Conservation (phyloP, 768 basidiomycete species). For the Leccinum sublutescens region DNA sequence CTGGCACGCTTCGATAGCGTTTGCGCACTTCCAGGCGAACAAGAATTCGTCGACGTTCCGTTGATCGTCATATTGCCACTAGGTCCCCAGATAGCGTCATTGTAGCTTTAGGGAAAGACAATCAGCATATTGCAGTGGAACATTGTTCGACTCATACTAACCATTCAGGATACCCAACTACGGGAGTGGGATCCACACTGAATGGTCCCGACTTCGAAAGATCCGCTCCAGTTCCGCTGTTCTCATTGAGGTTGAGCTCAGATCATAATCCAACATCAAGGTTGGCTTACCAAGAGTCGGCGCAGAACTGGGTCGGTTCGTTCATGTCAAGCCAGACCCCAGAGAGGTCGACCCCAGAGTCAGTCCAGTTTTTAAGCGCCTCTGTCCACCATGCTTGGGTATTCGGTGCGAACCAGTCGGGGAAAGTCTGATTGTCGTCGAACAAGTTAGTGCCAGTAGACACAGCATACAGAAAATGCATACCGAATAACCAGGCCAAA, state of each 20-base stretch:
- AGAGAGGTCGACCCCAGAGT: slow-evolving; percentile 52
- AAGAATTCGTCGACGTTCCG: slow-evolving; percentile 54
- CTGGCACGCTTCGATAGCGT: slow-evolving; percentile 39
- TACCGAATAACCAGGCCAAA: slow-evolving; percentile 80
- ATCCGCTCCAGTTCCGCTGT: slow-evolving; percentile 51
- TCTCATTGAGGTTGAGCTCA: slow-evolving; percentile 1
- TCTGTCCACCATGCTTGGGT: slow-evolving; percentile 62
- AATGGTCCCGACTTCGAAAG: slow-evolving; percentile 58
- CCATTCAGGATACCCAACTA: slow-evolving; percentile 71
- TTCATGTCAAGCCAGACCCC: slow-evolving; percentile 76
- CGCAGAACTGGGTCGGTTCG: slow-evolving; percentile 63
- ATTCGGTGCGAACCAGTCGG: slow-evolving; percentile 59
- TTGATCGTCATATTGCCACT: slow-evolving; percentile 77
- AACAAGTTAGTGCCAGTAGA: background rate
- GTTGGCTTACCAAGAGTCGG: slow-evolving; percentile 49
- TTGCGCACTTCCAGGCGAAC: slow-evolving; percentile 15
- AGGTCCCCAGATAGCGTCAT: slow-evolving; percentile 56
- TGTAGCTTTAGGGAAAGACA: slow-evolving; percentile 44
- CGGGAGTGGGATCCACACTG: slow-evolving; percentile 44
- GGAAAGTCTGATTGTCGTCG: slow-evolving; percentile 43
- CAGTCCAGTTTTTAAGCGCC: slow-evolving; percentile 53
- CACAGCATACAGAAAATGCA: slow-evolving; percentile 22
- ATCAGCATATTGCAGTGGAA: background rate
- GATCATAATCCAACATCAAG: background rate
- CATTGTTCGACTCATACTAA: slow-evolving; percentile 16